Base-by-base conservation (phyloP, 2,329 filamentous ascomycete genomes). In the Diaporthe destruens region DNA sequence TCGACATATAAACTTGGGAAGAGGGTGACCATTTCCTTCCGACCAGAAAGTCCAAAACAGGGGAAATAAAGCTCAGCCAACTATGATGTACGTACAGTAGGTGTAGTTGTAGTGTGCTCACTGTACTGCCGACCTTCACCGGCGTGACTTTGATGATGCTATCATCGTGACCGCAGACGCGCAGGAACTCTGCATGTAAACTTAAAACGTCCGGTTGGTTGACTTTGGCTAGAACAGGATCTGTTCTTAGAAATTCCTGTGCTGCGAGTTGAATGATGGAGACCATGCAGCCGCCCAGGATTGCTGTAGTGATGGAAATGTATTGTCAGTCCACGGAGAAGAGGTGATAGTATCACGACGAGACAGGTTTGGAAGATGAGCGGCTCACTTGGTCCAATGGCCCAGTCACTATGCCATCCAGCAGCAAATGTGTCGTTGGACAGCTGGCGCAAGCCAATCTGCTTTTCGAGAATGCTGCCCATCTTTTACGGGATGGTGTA, bases 111-210 rank as follows among this genome's bases (percentile, higher is more conserved):
- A 80, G 51, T 0, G 75, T 78, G 67, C 76, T 75, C 1, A 71
- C 71, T 0, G 42, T 34, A 1, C 73, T 74, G 9, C 79, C 78
- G 2, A 75, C 32, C 56, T 76, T 77, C 12, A 80, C 56, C 3
- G 70, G 6, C 0, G 25, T 73, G 0, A 80, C 72, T 16, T 42
- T 69, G 47, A 80, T 76, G 18, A 66, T 76, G 54, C 76, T 78
- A 0, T 77, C 71, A 16, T 57, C 12, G 23, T 39, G 55, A 32
- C 73, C 75, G 68, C 78, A 80, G 0, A 71, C 25, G 8, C 76
- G 76, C 2, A 80, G 75, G 44, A 78, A 80, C n/a, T 79, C 75
- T 51, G 78, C 6, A 56, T 80, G 77, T 2, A 80, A 54, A 23
- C 68, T 78, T 1, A 78, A 55, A 20, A 80, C 63, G 53, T 79